phyloP scores from a whole-genome alignment of 305 asterid genomes.

The Caryopteris hybrid region DNA sequence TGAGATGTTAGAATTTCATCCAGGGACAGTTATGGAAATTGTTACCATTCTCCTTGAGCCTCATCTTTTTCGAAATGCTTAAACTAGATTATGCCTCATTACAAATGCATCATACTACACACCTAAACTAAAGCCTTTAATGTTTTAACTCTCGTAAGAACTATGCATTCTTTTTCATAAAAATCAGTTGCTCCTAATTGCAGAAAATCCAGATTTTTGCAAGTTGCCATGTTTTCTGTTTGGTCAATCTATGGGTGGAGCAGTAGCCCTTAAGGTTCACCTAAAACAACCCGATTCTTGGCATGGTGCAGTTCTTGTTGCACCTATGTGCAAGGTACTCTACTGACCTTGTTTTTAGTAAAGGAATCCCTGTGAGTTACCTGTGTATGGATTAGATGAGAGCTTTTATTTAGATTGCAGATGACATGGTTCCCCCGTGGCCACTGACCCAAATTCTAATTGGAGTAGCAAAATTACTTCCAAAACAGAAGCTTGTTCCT shows the following conservation, averaged over 20 bases:
- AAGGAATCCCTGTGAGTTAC: not conserved
- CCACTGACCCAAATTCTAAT: slow-evolving; percentile 52
- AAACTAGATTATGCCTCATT: not conserved
- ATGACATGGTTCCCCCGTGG: slow-evolving; percentile 76
- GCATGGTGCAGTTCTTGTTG: slow-evolving; percentile 80
- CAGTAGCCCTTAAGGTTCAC: slow-evolving; percentile 83
- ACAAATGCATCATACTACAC: not conserved
- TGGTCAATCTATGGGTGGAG: slow-evolving; percentile 94
- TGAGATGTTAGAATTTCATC: too few relatives aligned
- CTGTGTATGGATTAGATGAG: slow-evolving; percentile 1
- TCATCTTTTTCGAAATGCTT: not conserved
- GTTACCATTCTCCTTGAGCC: too few relatives aligned
- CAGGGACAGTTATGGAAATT: too few relatives aligned
- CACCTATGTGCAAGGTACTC: slow-evolving; percentile 96
- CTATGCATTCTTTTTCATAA: not conserved
- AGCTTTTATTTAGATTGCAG: slow-evolving; percentile 59
- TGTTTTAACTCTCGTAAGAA: not conserved
- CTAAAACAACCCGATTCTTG: slow-evolving; percentile 73
- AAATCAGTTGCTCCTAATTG: slow-evolving; percentile 12
- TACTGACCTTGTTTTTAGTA: not conserved
- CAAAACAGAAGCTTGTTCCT: slow-evolving; percentile 77
- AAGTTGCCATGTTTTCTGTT: slow-evolving; percentile 71
- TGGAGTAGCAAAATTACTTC: slow-evolving; percentile 67
- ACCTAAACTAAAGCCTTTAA: not conserved
- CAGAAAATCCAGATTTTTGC: slow-evolving; percentile 50